phyloP scores from a whole-genome alignment of 2,329 filamentous ascomycete genomes.

The Arthroderma sp. region DNA sequence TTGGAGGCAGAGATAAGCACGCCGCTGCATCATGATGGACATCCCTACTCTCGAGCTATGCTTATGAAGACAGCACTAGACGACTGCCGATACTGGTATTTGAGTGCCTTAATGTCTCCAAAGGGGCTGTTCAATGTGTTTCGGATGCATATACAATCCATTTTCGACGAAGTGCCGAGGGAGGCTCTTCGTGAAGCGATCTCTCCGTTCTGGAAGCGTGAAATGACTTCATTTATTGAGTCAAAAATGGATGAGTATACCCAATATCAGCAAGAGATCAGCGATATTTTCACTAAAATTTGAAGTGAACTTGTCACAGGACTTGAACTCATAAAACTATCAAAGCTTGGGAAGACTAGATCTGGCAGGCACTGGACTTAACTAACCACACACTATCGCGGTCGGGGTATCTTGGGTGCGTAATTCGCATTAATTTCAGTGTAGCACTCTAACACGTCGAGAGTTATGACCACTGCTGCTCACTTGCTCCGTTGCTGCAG shows the following conservation, averaged over 20 bases:
- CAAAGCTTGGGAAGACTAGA: neutral
- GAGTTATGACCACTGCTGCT: conserved; percentile 4
- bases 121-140: conserved; percentile 7
- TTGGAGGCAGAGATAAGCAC: conserved; percentile 6
- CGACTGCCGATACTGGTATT: conserved; percentile 7
- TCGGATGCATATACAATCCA: neutral
- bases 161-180: conserved; percentile 1
- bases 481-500: conserved; percentile 1
- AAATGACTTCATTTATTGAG: conserved; percentile 8
- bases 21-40: neutral
- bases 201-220: conserved; percentile 6
- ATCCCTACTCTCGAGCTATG: neutral
- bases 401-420: no score
- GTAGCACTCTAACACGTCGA: neutral
- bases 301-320: neutral
- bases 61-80: conserved; percentile 2
- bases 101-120: conserved; percentile 3
- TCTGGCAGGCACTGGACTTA: neutral
- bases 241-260: conserved; percentile 1
- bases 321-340: neutral
- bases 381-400: no score
- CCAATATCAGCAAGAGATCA: conserved; percentile 5
- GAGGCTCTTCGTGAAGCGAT: neutral
- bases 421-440: neutral
- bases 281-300: conserved; percentile 2